Evolutionary conservation across 2,329 filamentous ascomycete species (phyloP), one percentile per base, ranked within the genome.

Genomic region (Dactylonectria estremocensis): DNA sequence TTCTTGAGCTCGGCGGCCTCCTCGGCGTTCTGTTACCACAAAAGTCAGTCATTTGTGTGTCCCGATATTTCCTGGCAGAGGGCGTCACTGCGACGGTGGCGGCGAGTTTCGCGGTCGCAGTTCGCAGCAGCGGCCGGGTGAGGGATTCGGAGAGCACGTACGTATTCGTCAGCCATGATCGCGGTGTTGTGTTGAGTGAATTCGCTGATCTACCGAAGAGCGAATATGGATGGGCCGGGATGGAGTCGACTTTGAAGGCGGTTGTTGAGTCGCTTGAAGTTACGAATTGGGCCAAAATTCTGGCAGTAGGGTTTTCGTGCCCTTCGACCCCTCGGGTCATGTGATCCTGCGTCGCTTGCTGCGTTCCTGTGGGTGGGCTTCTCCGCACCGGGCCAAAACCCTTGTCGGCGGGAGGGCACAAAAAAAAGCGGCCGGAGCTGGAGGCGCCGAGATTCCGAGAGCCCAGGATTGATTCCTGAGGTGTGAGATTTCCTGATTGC

Each of bases 1-100:
- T 94, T 97, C 95, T 98, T 99, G 87, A 99, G 89, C 93, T 98
- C 96, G 84, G 95, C 95, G 87, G 95, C 95, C 91, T 96, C 94
- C 90, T 97, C 95, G 85, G 95, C 92, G 89, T 98, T 95, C 95
- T 97, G 81, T 79, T 69, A 68, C 64, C 45, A 63, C 61, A 52
- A 58, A 70, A 67, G 78, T 81, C 72, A 81, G 81, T 72, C 62
- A 72, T 50, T 50, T 64, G 65, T 53, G 62, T 49, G 62, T 49
- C 69, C 66, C 53, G 48, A 53, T 22, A 40, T 71, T 52, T n/a
- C 28, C 55, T 33, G 59, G 62, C 24, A 18, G n/a, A 45, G 35
- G n/a, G 18, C 49, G 64, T 60, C 52, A 60, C 52, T 43, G 53
- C 45, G 66, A 54, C 61, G 48, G 59, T 18, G 62, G 49, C 46